Evolutionary conservation across 208 protist genomes (phyloP).

Genomic region (Zelonia costaricensis): DNA sequence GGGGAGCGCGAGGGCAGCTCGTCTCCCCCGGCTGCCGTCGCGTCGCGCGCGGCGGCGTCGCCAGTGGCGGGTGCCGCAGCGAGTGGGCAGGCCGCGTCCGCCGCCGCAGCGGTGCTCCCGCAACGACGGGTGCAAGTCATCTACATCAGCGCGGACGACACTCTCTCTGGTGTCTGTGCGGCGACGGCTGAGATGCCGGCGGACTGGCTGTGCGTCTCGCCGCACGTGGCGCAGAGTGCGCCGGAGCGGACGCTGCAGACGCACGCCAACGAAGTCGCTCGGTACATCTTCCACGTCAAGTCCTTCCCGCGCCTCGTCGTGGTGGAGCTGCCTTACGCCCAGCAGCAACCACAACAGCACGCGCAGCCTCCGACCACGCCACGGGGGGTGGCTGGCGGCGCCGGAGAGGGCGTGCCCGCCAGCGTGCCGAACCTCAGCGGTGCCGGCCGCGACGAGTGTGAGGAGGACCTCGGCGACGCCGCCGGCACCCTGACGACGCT

Average conservation of each 20-base stretch:
- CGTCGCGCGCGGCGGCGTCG: too few relatives aligned
- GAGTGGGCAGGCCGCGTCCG: too few relatives aligned
- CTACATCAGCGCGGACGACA: slow-evolving; percentile 65
- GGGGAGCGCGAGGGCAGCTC: slow-evolving; percentile 7
- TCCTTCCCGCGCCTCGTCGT: slow-evolving; percentile 64
- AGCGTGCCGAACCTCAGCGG: too few relatives aligned
- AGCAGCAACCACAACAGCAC: not conserved
- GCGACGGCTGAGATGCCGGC: slow-evolving; percentile 41
- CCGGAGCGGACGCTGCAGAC: slow-evolving; percentile 16
- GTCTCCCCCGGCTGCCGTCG: slow-evolving; percentile 12
- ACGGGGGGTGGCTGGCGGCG: not conserved
- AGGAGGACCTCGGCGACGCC: slow-evolving; percentile 15
- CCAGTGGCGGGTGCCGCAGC: too few relatives aligned
- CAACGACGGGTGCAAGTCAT: slow-evolving; percentile 41
- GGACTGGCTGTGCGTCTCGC: slow-evolving; percentile 51
- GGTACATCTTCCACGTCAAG: slow-evolving; percentile 39
- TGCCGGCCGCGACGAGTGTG: not conserved
- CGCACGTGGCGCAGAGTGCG: slow-evolving; percentile 7
- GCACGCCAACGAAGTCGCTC: slow-evolving; percentile 14
- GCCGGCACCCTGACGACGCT: slow-evolving; percentile 2
- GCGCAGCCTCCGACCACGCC: not conserved
- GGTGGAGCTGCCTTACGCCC: slow-evolving; percentile 22
- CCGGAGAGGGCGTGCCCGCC: not conserved
- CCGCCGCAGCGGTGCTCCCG: not conserved
- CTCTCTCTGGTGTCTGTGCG: slow-evolving; percentile 25